Conservation (phyloP, 1,284 basidiomycete genomes). For the Malassezia sympodialis region DNA sequence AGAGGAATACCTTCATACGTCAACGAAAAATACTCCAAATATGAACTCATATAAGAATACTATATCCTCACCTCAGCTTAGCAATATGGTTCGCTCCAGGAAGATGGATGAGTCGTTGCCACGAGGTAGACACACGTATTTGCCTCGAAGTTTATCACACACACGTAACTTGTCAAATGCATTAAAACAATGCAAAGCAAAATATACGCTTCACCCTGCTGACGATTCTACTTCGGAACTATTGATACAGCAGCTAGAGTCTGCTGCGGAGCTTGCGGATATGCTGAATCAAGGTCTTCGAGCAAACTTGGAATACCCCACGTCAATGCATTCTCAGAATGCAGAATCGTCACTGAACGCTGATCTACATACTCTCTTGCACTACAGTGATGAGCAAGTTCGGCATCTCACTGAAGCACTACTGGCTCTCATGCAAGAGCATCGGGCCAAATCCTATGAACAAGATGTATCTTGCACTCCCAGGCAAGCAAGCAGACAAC, state of each 20-base stretch:
- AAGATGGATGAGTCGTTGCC: background rate
- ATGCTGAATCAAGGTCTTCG: slow-evolving; percentile 31
- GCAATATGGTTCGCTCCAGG: background rate
- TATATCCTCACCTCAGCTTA: background rate
- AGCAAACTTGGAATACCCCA: background rate
- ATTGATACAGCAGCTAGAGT: slow-evolving; percentile 18
- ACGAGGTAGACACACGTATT: background rate
- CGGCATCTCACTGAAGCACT: slow-evolving; percentile 33
- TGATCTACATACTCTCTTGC: slow-evolving; percentile 21
- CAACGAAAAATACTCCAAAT: background rate
- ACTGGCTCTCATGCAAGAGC: slow-evolving; percentile 21
- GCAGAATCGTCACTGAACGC: slow-evolving; percentile 21
- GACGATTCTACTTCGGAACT: background rate
- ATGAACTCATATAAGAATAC: background rate
- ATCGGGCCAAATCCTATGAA: background rate
- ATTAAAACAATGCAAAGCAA: background rate
- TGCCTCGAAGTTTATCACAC: background rate
- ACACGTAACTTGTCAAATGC: background rate
- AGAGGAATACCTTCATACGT: slow-evolving; percentile 4
- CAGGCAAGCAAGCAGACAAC: background rate
- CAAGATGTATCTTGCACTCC: background rate
- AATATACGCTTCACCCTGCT: background rate
- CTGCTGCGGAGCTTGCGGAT: slow-evolving; percentile 23
- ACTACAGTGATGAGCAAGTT: slow-evolving; percentile 38
- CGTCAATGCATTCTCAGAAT: background rate